Percentiles rank a stretch among this genome's conserved stretches.
Evolutionary conservation across 2,329 filamentous ascomycete genomes (phyloP).

Genomic region (Epichloe uncinata): DNA sequence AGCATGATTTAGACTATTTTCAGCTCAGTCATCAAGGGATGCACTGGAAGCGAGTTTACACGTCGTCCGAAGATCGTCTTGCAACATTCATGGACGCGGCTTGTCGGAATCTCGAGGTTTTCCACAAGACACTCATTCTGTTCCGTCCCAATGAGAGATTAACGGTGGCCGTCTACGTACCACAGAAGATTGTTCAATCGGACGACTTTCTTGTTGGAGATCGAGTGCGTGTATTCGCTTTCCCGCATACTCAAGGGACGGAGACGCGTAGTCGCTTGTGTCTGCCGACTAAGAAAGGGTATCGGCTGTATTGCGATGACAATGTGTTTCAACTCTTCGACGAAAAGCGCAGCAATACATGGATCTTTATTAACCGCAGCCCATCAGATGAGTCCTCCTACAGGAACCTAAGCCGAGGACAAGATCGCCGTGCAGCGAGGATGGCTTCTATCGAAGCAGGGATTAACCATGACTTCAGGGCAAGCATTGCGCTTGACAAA

Average conservation of each 20-base stretch:
- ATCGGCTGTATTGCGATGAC: neutral
- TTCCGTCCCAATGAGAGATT: neutral
- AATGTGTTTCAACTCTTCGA: neutral
- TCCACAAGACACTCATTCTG: neutral
- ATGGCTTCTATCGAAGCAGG: neutral
- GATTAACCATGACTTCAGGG: neutral
- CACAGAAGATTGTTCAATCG: neutral
- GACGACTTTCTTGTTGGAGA: neutral
- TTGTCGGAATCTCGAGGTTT: neutral
- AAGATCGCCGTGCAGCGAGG: neutral
- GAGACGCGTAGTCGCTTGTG: neutral
- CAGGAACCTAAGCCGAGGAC: neutral
- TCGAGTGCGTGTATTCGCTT: neutral
- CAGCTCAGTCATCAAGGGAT: neutral
- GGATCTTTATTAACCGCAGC: conserved; percentile 8
- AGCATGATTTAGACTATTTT: neutral
- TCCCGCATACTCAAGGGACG: neutral
- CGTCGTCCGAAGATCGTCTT: neutral
- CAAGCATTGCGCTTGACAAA: neutral
- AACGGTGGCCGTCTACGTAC: neutral
- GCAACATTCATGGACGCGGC: neutral
- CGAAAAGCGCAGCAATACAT: conserved; percentile 9
- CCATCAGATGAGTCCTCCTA: neutral
- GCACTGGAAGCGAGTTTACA: neutral
- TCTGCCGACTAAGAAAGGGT: neutral